Evolutionary conservation across 305 asterid genomes (phyloP), one percentile per base, ranked within the genome.

Genomic region (Solanum aculeatissimum): DNA sequence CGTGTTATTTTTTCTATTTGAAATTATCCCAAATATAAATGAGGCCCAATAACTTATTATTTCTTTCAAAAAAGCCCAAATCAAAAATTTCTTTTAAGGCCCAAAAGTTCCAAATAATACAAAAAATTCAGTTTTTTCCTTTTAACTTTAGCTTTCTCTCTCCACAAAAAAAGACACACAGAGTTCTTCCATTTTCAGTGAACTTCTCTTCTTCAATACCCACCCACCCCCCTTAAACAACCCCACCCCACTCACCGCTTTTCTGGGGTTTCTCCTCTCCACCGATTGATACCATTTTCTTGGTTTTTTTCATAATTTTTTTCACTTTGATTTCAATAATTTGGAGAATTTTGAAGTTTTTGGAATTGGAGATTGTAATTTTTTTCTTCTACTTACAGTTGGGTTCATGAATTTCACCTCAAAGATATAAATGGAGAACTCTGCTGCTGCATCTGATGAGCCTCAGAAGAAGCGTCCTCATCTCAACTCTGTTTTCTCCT

Each of bases 401-500:
- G 43, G 58, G 81, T 75, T 75, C 15, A 75, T 75, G 81, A 75
- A 25, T 47, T 47, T 47, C 35, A 49, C 23, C 43, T 72, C 32
- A 7, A 72, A 45, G 60, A 75, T 69, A 65, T 66, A 82, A 32
- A 88, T 88, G 88, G 90, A 86, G 80, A 86, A 51, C 58, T 83
- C 85, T n/a, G 55, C 87, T 62, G 60, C 72, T 42, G 84, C 87
- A 71, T 58, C 88, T 9, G 90, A 84, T n/a, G 90, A 86, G 69
- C 87, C 87, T 11, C 87, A 57, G 83, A 88, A 70, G 86, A 88
- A 88, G 87, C 86, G 87, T 29, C 86, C 90, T 23, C 90, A 86
- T 63, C 62, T 29, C 68, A 85, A 77, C 40, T 62, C 63, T 29
- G 80, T 68, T 29, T 78, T 53, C 6, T 68, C 80, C n/a, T 83